Base-by-base conservation (phyloP, 495 filamentous ascomycete species). In the Aspergillus funiculosus region DNA sequence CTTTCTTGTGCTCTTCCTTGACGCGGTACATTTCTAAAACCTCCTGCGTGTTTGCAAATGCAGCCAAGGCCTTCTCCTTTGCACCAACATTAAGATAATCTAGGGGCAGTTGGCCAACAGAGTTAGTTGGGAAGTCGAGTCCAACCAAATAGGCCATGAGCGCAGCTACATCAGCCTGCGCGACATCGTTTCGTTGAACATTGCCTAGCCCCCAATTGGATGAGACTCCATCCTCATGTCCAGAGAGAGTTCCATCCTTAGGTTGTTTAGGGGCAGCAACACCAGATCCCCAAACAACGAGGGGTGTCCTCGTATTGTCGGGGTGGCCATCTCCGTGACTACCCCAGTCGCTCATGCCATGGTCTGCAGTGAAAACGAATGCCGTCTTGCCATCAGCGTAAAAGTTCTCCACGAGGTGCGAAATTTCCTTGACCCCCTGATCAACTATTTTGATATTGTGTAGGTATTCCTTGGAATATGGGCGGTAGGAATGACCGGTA, bases 331-430 rank as follows among this genome's bases (percentile, higher is more conserved):
- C 92, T 31, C 92, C 92, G 58, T 99, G 92, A 50, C 88, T 95
- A 9, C 92, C 92, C 85, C 86, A 94, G 67, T 99, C 94, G 58
- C 86, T 95, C 91, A 99, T 99, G 8, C 92, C 92, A 67, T 99
- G 92, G 54, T 99, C 92, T 2, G 92, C 92, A 7, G 94, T 99
- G 62, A 99, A 99, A 10, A 99, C 80, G 58, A 87, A 99, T 1
- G 94, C 88, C 0, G 94, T 96, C 67, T 92, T 82, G 9, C 76
- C 85, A 60, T 99, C 94, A n/a, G 63, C 73, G 56, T 95, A 99
- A 60, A 97, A 99, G 19, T 89, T 79, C 9, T 92, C 81, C 27
- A 96, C 80, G 27, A 96, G 57, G 48, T 82, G 76, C 11, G 84
- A 82, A 30, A 95, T 82, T 60, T 95, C 81, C 63, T 86, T 67